A percentile compares a stretch with the other conserved stretches of the same genome.
These are phyloP conservation scores for Microglena sp. DNA, from an alignment of 139 green algal species.

Conservation along the genomic window DNA sequence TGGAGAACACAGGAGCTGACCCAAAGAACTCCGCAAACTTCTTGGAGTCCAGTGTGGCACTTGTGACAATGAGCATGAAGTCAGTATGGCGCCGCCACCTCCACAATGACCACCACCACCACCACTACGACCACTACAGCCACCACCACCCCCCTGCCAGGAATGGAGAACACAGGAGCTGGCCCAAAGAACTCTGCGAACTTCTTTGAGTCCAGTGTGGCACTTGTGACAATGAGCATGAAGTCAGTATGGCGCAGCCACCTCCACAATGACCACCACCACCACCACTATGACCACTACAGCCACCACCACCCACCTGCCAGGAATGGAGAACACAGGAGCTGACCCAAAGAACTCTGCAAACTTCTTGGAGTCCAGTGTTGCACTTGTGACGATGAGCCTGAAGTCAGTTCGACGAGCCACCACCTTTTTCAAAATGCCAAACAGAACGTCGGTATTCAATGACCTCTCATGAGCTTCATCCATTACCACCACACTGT, in stretches of 20 bases:
- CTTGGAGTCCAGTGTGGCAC: slow-evolving; percentile 80
- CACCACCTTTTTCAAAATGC: slow-evolving; percentile 96
- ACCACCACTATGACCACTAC: too few relatives aligned
- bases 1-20: slow-evolving; percentile 80
- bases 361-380: slow-evolving; percentile 84
- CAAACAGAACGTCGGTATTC: slow-evolving; percentile 93
- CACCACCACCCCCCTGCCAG: slow-evolving; percentile 36
- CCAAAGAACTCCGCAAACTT: slow-evolving; percentile 89
- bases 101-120: too few relatives aligned
- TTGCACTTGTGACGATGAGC: slow-evolving; percentile 96
- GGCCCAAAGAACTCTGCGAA: slow-evolving; percentile 83
- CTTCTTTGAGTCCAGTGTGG: slow-evolving; percentile 84
- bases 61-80: slow-evolving; percentile 96
- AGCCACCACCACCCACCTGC: slow-evolving; percentile 20
- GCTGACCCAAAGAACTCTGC: slow-evolving; percentile 77
- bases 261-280: too few relatives aligned
- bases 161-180: slow-evolving; percentile 88
- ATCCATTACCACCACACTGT: slow-evolving; percentile 45
- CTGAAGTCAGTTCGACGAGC: slow-evolving; percentile 73
- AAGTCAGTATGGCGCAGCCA: slow-evolving; percentile 73
- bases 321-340: slow-evolving; percentile 89
- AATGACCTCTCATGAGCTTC: slow-evolving; percentile 90
- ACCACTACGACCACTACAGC: too few relatives aligned
- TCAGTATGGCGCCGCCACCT: slow-evolving; percentile 52
- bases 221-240: slow-evolving; percentile 92